Base-by-base conservation (phyloP, 371 early-diverging fungal genomes). In the Mucor sp. region DNA sequence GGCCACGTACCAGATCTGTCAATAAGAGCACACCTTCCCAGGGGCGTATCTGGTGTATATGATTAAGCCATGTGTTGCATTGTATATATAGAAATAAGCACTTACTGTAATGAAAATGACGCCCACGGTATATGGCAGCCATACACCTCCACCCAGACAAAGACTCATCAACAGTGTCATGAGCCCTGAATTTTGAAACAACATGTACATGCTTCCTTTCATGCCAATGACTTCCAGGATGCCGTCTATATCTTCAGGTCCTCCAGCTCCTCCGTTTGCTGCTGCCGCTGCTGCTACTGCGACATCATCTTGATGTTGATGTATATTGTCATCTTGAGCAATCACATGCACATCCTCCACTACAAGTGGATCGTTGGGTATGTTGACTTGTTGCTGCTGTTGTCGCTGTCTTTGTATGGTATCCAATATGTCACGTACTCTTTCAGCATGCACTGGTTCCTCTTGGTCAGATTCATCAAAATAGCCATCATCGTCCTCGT, bases 141-240 rank as follows among this genome's bases (percentile, higher is more conserved):
- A 92, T 3, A 90, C 80, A 1, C 91, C 88, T 6, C 84, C 74
- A 32, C 85, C 89, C 59, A 96, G 70, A 60, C 89, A 87, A 39
- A 89, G 74, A 28, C 85, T 71, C 48, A 95, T 87, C 65, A 95
- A 74, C 5, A 93, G 69, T 3, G 89, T 70, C 68, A 94, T 93
- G 33, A 95, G 76, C 5, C 89, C 81, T 23, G 91, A 91, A 74
- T 94, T 94, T 71, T 95, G 94, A 17, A 91, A 63, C 0, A 94
- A 73, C 67, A 87, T 81, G 74, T 86, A 84, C 19, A 89, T 68
- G 6, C 94, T 91, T 0, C 97, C 97, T 9, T 90, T 85, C 77
- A 96, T 88, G 6, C 97, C 97, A 58, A 96, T 82, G 6, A 93
- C 89, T 58, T 94, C 96, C 44, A 96, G 74, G 33, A 95, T 82